These are phyloP conservation scores for Septoria linicola DNA, from an alignment of 2,329 filamentous ascomycete species.

Conservation along the genomic window DNA sequence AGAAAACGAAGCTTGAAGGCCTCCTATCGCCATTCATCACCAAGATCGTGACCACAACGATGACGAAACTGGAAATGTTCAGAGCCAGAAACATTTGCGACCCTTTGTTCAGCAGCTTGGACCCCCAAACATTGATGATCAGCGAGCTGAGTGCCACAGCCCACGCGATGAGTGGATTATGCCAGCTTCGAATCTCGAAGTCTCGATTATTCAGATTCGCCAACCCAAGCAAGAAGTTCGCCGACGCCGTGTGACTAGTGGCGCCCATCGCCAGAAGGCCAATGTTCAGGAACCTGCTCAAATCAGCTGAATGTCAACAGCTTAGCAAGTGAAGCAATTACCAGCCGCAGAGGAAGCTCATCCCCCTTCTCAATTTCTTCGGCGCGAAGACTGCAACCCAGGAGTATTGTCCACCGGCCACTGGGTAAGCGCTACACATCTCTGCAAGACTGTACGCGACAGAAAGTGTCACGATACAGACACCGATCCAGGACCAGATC, in stretches of 20 bases:
- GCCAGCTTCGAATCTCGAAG: constrained; percentile 57
- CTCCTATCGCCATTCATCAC: constrained; percentile 55
- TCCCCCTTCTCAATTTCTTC: constrained; percentile 34
- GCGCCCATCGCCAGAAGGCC: constrained; percentile 34
- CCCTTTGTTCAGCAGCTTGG: constrained; percentile 53
- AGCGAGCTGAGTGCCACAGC: constrained; percentile 48
- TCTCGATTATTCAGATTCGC: constrained; percentile 53
- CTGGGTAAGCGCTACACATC: constrained; percentile 57
- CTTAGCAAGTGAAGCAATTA: not conserved
- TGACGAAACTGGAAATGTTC: constrained; percentile 55
- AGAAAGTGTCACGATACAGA: constrained; percentile 52
- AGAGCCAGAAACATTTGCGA: constrained; percentile 52
- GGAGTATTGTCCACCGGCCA: constrained; percentile 58
- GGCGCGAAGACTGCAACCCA: constrained; percentile 60
- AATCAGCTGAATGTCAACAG: not conserved
- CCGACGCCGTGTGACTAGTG: constrained; percentile 45
- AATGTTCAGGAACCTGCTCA: constrained; percentile 11
- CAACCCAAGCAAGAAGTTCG: constrained; percentile 57
- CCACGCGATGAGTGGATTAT: constrained; percentile 56
- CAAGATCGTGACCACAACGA: constrained; percentile 54
- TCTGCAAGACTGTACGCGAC: constrained; percentile 61
- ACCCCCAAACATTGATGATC: constrained; percentile 51
- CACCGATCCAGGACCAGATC: constrained; percentile 58
- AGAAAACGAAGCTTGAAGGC: constrained; percentile 55
- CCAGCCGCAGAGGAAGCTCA: constrained; percentile 43